Evolutionary conservation across 2,329 filamentous ascomycete genomes (phyloP).

Genomic region (Fusarium liriodendri): DNA sequence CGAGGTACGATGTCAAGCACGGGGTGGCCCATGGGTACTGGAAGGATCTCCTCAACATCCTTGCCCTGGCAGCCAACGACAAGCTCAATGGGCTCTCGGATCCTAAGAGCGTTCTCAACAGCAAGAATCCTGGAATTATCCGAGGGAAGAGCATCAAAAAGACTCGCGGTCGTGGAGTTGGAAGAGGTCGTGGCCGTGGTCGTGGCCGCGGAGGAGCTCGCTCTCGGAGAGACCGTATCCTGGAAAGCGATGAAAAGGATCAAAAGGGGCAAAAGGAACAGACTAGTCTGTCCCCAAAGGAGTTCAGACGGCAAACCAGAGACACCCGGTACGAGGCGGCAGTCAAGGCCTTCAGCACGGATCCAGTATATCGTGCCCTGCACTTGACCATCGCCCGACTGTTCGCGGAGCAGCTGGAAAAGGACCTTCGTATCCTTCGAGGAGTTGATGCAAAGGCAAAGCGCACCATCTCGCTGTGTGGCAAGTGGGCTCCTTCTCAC

Average conservation of each 20-base stretch:
- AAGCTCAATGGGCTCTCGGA: slow-evolving; percentile 56
- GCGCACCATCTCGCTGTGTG: slow-evolving; percentile 64
- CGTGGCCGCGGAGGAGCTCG: neutral
- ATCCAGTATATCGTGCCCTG: slow-evolving; percentile 62
- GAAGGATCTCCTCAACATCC: slow-evolving; percentile 70
- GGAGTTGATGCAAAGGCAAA: slow-evolving; percentile 53
- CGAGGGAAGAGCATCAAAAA: slow-evolving; percentile 33
- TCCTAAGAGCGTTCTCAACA: slow-evolving; percentile 55
- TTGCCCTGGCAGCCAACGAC: slow-evolving; percentile 62
- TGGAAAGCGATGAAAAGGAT: neutral
- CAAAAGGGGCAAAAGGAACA: neutral
- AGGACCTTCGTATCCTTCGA: slow-evolving; percentile 57
- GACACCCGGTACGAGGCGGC: slow-evolving; percentile 55
- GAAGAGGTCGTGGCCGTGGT: neutral
- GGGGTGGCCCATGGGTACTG: slow-evolving; percentile 70
- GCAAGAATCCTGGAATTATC: slow-evolving; percentile 42
- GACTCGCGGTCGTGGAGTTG: slow-evolving; percentile 9
- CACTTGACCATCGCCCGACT: slow-evolving; percentile 65
- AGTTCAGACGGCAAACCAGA: slow-evolving; percentile 47
- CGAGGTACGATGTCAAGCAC: slow-evolving; percentile 56
- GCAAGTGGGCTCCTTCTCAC: slow-evolving; percentile 70
- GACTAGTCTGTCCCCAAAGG: slow-evolving; percentile 13
- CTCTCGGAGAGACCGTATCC: neutral
- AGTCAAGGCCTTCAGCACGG: slow-evolving; percentile 53
- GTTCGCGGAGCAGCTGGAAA: slow-evolving; percentile 65